Percentiles rank a stretch among this genome's conserved stretches.
Evolutionary conservation across 768 basidiomycete species (phyloP).

Genomic region (Leccinum arenicola): DNA sequence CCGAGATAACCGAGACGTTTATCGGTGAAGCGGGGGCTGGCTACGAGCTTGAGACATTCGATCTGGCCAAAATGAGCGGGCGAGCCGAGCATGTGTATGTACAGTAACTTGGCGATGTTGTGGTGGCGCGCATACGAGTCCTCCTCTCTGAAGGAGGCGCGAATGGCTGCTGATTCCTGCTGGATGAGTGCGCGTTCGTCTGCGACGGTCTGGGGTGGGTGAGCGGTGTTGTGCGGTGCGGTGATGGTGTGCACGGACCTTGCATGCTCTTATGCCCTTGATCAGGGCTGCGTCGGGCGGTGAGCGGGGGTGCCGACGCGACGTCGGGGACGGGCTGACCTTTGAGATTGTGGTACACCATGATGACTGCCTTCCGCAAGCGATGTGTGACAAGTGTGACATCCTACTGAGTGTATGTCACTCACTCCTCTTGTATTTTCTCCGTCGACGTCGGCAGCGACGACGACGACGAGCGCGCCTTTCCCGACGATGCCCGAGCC

Average conservation of each 20-base stretch:
- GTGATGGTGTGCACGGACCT: conserved; percentile 49
- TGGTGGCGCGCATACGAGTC: conserved; percentile 94
- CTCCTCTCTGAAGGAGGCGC: conserved; percentile 96
- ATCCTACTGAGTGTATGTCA: neutral
- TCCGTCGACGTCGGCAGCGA: conserved; percentile 20
- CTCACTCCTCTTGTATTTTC: conserved; percentile 9
- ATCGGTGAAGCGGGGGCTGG: conserved; percentile 92
- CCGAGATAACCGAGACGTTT: conserved; percentile 96
- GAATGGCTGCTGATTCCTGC: conserved; percentile 95
- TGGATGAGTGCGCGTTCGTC: conserved; percentile 97
- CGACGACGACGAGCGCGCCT: conserved; percentile 13
- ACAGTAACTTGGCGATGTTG: conserved; percentile 96
- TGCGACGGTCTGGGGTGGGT: conserved; percentile 76
- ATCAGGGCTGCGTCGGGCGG: conserved; percentile 69
- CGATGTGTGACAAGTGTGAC: conserved; percentile 25
- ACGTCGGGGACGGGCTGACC: conserved; percentile 39
- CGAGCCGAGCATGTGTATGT: conserved; percentile 98
- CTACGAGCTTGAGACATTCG: conserved; percentile 92
- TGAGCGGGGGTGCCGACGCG: conserved; percentile 19
- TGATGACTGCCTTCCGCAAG: conserved; percentile 36
- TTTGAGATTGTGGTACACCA: conserved; percentile 88
- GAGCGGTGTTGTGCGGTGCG: conserved; percentile 14
- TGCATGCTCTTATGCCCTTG: conserved; percentile 97
- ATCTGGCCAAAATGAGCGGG: conserved; percentile 99
- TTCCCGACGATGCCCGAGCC: conserved; percentile 18